These are phyloP conservation scores for Saccharomycopsis javanensis DNA, from an alignment of 805 yeast species.

Conservation along the genomic window DNA sequence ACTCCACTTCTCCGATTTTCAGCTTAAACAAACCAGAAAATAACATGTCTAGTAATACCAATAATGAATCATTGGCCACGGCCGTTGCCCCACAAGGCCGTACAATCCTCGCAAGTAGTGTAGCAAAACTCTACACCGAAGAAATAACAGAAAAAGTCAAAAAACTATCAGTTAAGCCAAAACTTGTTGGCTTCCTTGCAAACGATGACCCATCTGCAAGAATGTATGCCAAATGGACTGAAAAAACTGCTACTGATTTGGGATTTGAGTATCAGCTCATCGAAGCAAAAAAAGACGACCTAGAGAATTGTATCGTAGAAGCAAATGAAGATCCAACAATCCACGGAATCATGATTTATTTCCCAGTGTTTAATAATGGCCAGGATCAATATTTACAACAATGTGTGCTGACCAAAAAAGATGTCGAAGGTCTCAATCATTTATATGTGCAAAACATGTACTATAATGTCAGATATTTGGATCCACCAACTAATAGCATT, in stretches of 20 bases:
- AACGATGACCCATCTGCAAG: constrained; percentile 91
- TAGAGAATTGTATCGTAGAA: constrained; percentile 72
- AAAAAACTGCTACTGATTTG: constrained; percentile 73
- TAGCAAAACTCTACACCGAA: constrained; percentile 70
- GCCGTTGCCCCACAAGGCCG: constrained; percentile 34
- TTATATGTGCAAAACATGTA: constrained; percentile 88
- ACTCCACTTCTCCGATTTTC: neutral
- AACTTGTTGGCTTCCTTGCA: constrained; percentile 83
- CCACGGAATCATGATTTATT: constrained; percentile 92
- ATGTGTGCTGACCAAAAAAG: constrained; percentile 82
- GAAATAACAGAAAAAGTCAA: constrained; percentile 58
- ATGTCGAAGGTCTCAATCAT: constrained; percentile 92
- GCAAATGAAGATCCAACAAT: constrained; percentile 72
- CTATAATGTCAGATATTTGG: constrained; percentile 82
- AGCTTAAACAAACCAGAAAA: neutral
- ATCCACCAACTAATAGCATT: constrained; percentile 39
- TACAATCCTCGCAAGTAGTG: constrained; percentile 77
- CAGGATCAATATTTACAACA: constrained; percentile 96
- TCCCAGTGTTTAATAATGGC: constrained; percentile 91
- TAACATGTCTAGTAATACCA: neutral
- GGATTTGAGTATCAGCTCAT: constrained; percentile 81
- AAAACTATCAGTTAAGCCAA: constrained; percentile 45
- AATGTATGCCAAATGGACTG: constrained; percentile 95
- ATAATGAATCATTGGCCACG: too few relatives aligned
- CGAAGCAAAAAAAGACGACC: constrained; percentile 64